A percentile compares a stretch with the other conserved stretches of the same genome.
Conservation (phyloP, 2,329 filamentous ascomycete species). For the Pseudogymnoascus sp. region DNA sequence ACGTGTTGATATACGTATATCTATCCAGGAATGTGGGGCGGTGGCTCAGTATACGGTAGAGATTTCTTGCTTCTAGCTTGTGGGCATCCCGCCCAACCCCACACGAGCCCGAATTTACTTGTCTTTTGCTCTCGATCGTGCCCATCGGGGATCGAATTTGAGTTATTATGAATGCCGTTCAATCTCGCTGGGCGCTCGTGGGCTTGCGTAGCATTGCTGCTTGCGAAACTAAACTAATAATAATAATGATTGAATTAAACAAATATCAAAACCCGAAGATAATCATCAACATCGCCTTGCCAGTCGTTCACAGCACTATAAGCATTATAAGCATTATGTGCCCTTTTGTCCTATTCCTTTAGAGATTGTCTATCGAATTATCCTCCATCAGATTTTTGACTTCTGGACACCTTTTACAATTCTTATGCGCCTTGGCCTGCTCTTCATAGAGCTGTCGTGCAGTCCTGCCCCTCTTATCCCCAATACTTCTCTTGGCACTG, state of each 20-base stretch:
- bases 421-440: background rate
- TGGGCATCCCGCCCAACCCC: no score
- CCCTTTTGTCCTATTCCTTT: background rate
- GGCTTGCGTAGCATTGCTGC: background rate
- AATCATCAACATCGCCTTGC: background rate
- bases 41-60: no score
- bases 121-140: background rate
- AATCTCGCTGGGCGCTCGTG: background rate
- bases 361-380: background rate
- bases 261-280: background rate
- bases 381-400: background rate
- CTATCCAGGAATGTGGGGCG: background rate
- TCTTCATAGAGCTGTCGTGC: background rate
- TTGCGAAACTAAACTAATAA: background rate
- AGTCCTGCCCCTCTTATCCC: constrained; percentile 7
- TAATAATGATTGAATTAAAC: background rate
- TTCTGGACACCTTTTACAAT: background rate
- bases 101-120: background rate
- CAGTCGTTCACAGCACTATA: background rate
- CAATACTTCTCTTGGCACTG: constrained; percentile 1
- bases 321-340: background rate
- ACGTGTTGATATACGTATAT: constrained; percentile 8
- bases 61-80: no score
- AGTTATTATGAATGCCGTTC: background rate
- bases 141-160: background rate